Conservation (phyloP, 495 filamentous ascomycete genomes). For the Clavariopsis aquatica region DNA sequence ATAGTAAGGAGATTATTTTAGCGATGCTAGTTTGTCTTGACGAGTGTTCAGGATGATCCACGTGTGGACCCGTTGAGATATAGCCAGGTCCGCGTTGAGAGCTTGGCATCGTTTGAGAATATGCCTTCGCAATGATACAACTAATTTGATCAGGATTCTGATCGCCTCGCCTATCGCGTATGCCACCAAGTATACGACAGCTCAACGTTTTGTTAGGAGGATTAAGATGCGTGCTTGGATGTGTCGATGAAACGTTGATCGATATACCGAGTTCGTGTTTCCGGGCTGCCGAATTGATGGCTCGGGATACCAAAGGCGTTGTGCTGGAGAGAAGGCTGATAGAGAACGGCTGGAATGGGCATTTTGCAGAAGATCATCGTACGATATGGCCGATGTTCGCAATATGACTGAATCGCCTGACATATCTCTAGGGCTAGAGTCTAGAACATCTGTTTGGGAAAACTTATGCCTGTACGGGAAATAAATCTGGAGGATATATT, state of each 20-base stretch:
- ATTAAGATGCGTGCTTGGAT: not conserved
- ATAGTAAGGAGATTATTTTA: not conserved
- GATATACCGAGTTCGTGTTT: not conserved
- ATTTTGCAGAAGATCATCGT: not conserved
- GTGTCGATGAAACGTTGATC: not conserved
- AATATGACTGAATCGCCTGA: not conserved
- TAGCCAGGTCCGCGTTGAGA: no score
- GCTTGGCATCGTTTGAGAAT: no score
- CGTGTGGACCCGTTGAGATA: no score
- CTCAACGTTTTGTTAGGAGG: not conserved
- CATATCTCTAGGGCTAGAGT: not conserved
- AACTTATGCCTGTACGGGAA: no score
- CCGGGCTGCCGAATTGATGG: not conserved
- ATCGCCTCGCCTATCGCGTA: no score
- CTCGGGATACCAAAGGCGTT: not conserved
- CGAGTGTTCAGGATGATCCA: no score
- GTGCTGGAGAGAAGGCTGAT: not conserved
- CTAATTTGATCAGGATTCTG: no score
- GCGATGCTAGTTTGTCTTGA: not conserved
- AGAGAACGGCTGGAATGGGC: not conserved
- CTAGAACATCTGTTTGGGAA: not conserved
- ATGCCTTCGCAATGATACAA: no score
- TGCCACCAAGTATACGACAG: no score
- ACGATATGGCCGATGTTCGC: not conserved
- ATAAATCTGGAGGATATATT: no score